These are phyloP conservation scores for Fusarium pseudograminearum DNA, from an alignment of 2,329 filamentous ascomycete species.

Conservation along the genomic window DNA sequence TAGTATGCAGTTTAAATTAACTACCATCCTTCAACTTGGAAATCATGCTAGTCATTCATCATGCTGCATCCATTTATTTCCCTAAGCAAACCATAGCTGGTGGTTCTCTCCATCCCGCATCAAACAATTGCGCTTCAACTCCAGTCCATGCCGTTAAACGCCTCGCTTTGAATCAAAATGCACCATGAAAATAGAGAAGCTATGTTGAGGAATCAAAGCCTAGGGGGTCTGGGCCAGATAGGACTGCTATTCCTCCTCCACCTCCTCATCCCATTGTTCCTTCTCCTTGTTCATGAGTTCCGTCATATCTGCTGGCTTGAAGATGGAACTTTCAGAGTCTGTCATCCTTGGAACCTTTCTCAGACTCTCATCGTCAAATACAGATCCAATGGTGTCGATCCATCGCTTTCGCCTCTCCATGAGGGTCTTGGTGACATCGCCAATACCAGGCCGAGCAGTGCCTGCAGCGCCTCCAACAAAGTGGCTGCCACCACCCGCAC, in stretches of 20 bases:
- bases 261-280: slow-evolving; percentile 85
- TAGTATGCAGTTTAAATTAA: background rate
- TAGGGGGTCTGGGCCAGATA: slow-evolving; percentile 24
- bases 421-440: slow-evolving; percentile 88
- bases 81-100: slow-evolving; percentile 1
- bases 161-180: slow-evolving; percentile 26
- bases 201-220: background rate
- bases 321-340: slow-evolving; percentile 77
- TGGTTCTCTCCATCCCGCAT: slow-evolving; percentile 28
- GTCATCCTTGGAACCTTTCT: slow-evolving; percentile 75
- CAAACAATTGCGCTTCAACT: slow-evolving; percentile 21
- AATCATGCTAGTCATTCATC: background rate
- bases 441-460: slow-evolving; percentile 82
- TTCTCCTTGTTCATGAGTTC: slow-evolving; percentile 79
- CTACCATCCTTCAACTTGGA: background rate
- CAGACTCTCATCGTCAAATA: slow-evolving; percentile 86
- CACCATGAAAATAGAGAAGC: background rate
- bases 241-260: slow-evolving; percentile 69
- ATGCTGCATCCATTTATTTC: background rate
- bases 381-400: slow-evolving; percentile 90
- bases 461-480: slow-evolving; percentile 68
- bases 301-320: slow-evolving; percentile 78
- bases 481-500: slow-evolving; percentile 78
- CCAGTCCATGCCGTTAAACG: slow-evolving; percentile 29
- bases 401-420: slow-evolving; percentile 93